Base-by-base conservation (phyloP, 768 basidiomycete species). In the Tubosaeta sp. region DNA sequence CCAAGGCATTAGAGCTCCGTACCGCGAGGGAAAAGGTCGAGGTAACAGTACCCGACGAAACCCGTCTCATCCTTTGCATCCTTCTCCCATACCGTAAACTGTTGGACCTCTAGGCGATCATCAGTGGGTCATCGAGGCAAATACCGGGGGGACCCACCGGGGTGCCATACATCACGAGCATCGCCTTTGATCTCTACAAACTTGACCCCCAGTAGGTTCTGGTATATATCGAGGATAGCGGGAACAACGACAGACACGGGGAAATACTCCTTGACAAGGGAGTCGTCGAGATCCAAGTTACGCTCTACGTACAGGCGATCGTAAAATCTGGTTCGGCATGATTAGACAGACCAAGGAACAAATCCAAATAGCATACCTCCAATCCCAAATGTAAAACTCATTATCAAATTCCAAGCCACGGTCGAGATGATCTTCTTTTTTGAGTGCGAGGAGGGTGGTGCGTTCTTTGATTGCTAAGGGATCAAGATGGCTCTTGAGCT, bases 11-110 rank as follows among this genome's bases (percentile, higher is more conserved):
- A 19, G 3, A 14, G 34, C 6, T 5, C 69, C 70, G 11, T 64
- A 88, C 89, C 78, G 21, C 90, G 82, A 49, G 90, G 90, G 76
- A 87, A 92, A 36, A 94, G 77, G 60, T 94, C 92, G 25, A 94
- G 84, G 60, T 90, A 90, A 64, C 88, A 88, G 67, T 90, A 86
- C 3, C 92, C 92, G 18, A 93, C 64, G 60, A 94, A 94, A 22
- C 76, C 86, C 1, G 81, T 75, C 57, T 75, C 81, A 55, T 84
- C 82, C 45, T 79, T 84, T 18, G 86, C 84, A 52, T 80, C 82
- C 46, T 82, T 82, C 58, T 87, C 84, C 92, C 91, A 94, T 5
- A 93, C 90, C 1, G 87, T 72, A 61, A 86, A 94, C 55, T 86
- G 81, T 58, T 91, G 87, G 0, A 90, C 90, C 51, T 94, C 90